Evolutionary conservation across 108 stramenopile species (phyloP), one percentile per base, ranked within the genome.

Genomic region (Epithemia pelagica): DNA sequence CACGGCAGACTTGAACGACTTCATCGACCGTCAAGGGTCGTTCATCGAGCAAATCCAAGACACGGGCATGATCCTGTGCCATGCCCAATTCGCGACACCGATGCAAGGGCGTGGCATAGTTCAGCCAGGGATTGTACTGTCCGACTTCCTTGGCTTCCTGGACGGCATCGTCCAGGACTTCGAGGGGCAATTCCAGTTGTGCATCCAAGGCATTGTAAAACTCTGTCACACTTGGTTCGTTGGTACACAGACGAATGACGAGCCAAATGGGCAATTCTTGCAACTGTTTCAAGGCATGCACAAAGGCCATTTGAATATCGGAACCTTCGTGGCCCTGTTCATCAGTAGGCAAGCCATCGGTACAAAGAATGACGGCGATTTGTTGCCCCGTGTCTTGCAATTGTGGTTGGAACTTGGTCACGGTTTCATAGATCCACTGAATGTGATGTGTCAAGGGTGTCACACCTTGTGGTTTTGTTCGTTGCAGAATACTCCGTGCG

Each of bases 361-460:
- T 85, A 0, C 87, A 85, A 20, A 93, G 32, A 31, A 93, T 74
- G 2, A 96, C 74, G 22, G 78, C 82, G 0, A 87, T 91, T 37
- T 72, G 76, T 55, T 85, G 78, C 52, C 89, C 90, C 31, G 70
- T 78, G 2, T 60, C 63, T 20, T 54, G 63, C 33, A 96, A 63
- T n/a, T n/a, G n/a, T n/a, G n/a, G n/a, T n/a, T n/a, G n/a, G n/a
- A n/a, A n/a, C 37, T 5, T 46, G 37, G 37, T 46, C 15, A 15
- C 15, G 32, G 67, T 29, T 0, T 74, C 76, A 28, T 63, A 66
- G 58, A 96, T 88, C 46, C 84, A 82, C 20, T 67, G 64, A 54
- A 96, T 72, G 53, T 94, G 92, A 54, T 71, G 55, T 18, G 82
- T 61, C 28, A 95, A 71, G 15, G 93, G 90, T 28, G 93, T 91